A percentile compares a stretch with the other conserved stretches of the same genome.
These are phyloP conservation scores for Epichloe sibirici DNA, from an alignment of 2,329 filamentous ascomycete genomes.

Conservation along the genomic window DNA sequence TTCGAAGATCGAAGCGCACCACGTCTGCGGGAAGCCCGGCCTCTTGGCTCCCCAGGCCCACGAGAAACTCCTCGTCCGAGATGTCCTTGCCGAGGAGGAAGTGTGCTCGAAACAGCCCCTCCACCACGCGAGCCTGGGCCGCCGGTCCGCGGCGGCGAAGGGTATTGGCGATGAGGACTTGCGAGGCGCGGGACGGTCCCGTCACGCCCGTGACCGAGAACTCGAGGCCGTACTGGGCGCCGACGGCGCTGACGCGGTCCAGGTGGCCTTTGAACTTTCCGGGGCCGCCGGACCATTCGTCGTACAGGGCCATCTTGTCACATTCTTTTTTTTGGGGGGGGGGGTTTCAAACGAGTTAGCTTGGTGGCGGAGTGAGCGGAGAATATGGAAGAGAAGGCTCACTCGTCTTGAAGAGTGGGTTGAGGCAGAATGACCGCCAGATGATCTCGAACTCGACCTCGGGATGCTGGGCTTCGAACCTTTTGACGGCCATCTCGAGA, in stretches of 20 bases:
- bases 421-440: conserved; percentile 36
- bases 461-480: conserved; percentile 27
- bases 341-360: no score
- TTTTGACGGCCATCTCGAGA: conserved; percentile 32
- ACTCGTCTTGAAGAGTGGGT: conserved; percentile 19
- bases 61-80: conserved; percentile 27
- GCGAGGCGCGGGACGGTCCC: conserved; percentile 32
- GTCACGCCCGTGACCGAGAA: conserved; percentile 29
- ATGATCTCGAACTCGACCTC: conserved; percentile 32
- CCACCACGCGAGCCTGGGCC: conserved; percentile 28
- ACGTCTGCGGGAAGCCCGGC: conserved; percentile 19
- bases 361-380: no score
- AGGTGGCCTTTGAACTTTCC: conserved; percentile 16
- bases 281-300: conserved; percentile 15
- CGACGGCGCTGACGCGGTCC: conserved; percentile 20
- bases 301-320: conserved; percentile 26
- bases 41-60: conserved; percentile 18
- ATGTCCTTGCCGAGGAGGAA: conserved; percentile 31
- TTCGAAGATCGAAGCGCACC: conserved; percentile 18
- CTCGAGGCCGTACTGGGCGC: conserved; percentile 23
- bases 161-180: conserved; percentile 34
- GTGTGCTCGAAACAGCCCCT: conserved; percentile 28
- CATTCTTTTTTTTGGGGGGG: conserved; percentile 16
- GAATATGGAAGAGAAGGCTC: not conserved
- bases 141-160: conserved; percentile 17